These are phyloP conservation scores for Pyronema domesticum DNA, from an alignment of 495 filamentous ascomycete species.

Conservation along the genomic window DNA sequence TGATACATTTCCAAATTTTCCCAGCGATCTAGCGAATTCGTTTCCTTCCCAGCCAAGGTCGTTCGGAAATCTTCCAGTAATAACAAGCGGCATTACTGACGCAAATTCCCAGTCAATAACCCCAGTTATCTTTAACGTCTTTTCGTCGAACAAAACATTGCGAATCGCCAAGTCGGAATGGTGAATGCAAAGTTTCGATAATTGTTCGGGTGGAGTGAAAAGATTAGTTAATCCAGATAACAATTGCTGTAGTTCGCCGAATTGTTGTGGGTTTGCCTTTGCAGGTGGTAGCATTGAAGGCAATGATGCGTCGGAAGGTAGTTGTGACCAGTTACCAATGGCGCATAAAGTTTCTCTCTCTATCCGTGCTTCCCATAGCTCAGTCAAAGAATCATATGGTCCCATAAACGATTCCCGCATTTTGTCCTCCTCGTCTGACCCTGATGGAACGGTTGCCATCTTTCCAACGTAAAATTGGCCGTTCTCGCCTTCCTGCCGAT, in stretches of 20 bases:
- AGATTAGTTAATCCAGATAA: slow-evolving; percentile 17
- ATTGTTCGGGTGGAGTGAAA: slow-evolving; percentile 19
- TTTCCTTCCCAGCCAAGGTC: slow-evolving; percentile 25
- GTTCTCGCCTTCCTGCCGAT: slow-evolving; percentile 9
- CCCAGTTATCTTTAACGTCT: slow-evolving; percentile 24
- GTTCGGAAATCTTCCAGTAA: slow-evolving; percentile 22
- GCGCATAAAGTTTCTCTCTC: slow-evolving; percentile 20
- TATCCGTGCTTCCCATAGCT: slow-evolving; percentile 20
- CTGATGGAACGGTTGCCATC: slow-evolving; percentile 6
- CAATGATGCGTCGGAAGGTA: slow-evolving; percentile 17
- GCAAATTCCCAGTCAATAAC: slow-evolving; percentile 26
- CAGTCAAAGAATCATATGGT: slow-evolving; percentile 17
- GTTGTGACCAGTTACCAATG: slow-evolving; percentile 20
- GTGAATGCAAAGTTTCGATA: slow-evolving; percentile 23
- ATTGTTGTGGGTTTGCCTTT: slow-evolving; percentile 20
- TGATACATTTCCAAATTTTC: slow-evolving; percentile 14
- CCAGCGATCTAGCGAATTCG: slow-evolving; percentile 22
- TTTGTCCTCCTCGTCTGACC: not conserved
- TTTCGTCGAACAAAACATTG: slow-evolving; percentile 24
- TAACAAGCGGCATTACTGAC: slow-evolving; percentile 20
- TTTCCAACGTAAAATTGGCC: slow-evolving; percentile 21
- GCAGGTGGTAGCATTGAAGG: slow-evolving; percentile 16
- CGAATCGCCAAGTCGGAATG: slow-evolving; percentile 24
- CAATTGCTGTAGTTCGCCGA: slow-evolving; percentile 20
- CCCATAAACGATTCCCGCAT: slow-evolving; percentile 4